These are phyloP conservation scores for Raddia guianensis DNA, from an alignment of 176 grass and related monocot genomes.

Conservation along the genomic window DNA sequence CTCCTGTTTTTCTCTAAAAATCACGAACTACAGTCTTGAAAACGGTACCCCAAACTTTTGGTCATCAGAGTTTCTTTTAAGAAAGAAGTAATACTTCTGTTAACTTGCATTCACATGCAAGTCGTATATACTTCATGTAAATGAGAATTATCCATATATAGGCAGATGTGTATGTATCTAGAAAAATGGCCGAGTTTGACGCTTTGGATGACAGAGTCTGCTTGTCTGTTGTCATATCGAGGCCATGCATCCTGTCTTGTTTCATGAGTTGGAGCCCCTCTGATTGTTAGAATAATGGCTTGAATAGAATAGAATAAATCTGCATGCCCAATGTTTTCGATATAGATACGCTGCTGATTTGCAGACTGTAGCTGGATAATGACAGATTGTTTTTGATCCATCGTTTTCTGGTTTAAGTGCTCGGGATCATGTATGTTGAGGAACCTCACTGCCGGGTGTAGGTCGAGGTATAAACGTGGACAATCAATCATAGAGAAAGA, in stretches of 20 bases:
- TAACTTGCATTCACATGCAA: neutral
- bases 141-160: neutral
- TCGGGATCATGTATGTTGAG: no score
- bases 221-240: neutral
- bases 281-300: neutral
- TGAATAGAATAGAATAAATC: neutral
- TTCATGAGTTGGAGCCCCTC: neutral
- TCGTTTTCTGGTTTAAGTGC: no score
- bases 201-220: neutral
- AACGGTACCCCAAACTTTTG: neutral
- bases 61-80: neutral
- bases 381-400: neutral
- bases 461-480: no score
- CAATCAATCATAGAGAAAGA: no score
- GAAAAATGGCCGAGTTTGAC: neutral
- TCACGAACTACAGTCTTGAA: neutral
- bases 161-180: neutral
- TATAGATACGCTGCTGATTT: neutral
- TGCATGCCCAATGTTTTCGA: neutral
- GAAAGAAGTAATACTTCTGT: neutral
- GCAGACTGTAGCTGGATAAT: neutral
- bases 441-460: no score
- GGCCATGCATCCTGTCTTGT: slow-evolving; percentile 1
- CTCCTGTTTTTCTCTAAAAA: neutral
- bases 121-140: neutral